Evolutionary conservation across 441 rosid genomes (phyloP), one percentile per base, ranked within the genome.

Genomic region (Adansonia grandidieri): DNA sequence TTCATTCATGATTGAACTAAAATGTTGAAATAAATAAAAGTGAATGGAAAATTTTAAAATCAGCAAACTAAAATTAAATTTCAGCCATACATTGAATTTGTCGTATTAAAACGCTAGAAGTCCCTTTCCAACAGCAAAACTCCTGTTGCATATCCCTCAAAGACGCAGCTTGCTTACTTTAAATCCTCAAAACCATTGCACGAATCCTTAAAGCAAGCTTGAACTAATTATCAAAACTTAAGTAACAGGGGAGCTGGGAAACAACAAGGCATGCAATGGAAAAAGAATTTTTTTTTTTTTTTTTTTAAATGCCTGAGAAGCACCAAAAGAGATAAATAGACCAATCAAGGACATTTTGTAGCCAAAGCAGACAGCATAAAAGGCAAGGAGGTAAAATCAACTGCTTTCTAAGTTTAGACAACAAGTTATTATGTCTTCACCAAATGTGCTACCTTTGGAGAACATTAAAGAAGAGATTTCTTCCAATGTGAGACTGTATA

Each of bases 181-280:
- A 71, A 77, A 71, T 83, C 83, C 80, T 77, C 80, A 74, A 71
- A 74, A 76, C 79, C 76, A 70, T 72, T 57, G 66, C 66, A 72
- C n/a, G 54, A 73, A 37, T 71, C 62, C 74, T 56, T 20, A 69
- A 56, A 79, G 15, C 65, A 80, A 74, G 65, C 80, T 79, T 76
- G 58, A 53, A 71, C 81, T 79, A 81, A 63, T 76, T 68, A 78
- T 51, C 71, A 71, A 74, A 79, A 71, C 83, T 75, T 83, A 44
- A 75, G 51, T 50, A 75, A 79, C 64, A 77, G 40, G 62, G 64
- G 65, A 82, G 73, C 17, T 42, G 62, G 73, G 57, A 77, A 51
- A 37, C 69, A 66, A 60, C 72, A 75, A 50, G 64, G 20, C 44
- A 50, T 63, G 56, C 13, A 73, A 78, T 66, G 53, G 37, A 47